Percentiles rank a stretch among this genome's conserved stretches.
These are phyloP conservation scores for Gyrodon lividus DNA, from an alignment of 768 basidiomycete genomes.

Conservation along the genomic window DNA sequence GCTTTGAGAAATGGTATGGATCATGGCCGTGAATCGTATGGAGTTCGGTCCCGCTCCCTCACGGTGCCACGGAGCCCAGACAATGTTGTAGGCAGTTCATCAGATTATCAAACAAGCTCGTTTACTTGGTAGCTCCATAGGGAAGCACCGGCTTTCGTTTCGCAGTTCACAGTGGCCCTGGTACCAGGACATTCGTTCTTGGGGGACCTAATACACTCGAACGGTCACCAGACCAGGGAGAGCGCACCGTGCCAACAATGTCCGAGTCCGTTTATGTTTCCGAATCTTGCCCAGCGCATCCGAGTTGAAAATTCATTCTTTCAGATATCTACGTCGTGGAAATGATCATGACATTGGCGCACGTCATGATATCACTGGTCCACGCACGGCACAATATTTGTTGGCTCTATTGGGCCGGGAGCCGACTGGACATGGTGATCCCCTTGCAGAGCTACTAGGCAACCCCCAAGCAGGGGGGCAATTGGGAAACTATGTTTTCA, in stretches of 20 bases:
- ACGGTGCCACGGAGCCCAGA: slow-evolving; percentile 17
- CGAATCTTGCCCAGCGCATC: neutral
- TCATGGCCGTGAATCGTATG: neutral
- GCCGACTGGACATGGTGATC: slow-evolving; percentile 36
- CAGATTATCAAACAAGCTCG: neutral
- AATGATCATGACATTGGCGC: slow-evolving; percentile 18
- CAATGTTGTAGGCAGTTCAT: slow-evolving; percentile 9
- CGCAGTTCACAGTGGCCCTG: slow-evolving; percentile 34
- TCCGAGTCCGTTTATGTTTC: slow-evolving; percentile 45
- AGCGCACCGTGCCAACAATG: slow-evolving; percentile 39
- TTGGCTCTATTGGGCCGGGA: slow-evolving; percentile 52
- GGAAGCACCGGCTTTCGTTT: slow-evolving; percentile 32
- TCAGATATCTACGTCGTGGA: slow-evolving; percentile 37
- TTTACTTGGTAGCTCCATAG: slow-evolving; percentile 6
- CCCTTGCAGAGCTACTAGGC: slow-evolving; percentile 43
- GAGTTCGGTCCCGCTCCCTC: slow-evolving; percentile 15
- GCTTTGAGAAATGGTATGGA: neutral
- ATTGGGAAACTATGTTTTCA: slow-evolving; percentile 91
- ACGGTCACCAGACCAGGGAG: slow-evolving; percentile 27
- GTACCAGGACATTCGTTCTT: slow-evolving; percentile 36
- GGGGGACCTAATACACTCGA: slow-evolving; percentile 34
- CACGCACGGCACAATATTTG: slow-evolving; percentile 72
- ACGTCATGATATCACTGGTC: slow-evolving; percentile 49
- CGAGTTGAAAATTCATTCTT: neutral
- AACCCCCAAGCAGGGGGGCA: slow-evolving; percentile 55